Conservation (phyloP, 257 asterid genomes). For the Salvia miltiorrhiza region DNA sequence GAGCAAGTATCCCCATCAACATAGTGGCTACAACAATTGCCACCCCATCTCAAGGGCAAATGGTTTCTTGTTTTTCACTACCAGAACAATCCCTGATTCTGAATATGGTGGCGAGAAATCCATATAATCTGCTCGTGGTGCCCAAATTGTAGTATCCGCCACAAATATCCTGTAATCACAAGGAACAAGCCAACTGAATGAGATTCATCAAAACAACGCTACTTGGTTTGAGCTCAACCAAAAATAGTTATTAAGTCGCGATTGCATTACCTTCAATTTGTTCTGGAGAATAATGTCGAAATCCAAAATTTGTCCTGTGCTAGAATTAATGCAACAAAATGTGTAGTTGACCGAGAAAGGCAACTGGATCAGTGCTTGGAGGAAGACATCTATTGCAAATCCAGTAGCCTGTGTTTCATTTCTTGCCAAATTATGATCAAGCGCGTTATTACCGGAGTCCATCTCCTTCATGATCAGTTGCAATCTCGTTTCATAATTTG, state of each 20-base stretch:
- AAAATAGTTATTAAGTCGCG: no score
- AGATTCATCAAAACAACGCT: no score
- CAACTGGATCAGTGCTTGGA: not conserved
- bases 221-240: no score
- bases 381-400: not conserved
- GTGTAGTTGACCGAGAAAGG: constrained; percentile 6
- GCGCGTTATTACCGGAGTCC: no score
- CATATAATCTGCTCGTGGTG: constrained; percentile 33
- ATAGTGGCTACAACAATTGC: no score
- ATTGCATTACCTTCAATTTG: not conserved
- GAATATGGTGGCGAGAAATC: constrained; percentile 54
- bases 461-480: no score
- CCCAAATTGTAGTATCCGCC: constrained; percentile 50
- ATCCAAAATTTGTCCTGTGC: no score
- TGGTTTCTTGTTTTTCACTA: constrained; percentile 36
- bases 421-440: not conserved
- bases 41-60: constrained; percentile 51
- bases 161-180: constrained; percentile 36
- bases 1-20: no score
- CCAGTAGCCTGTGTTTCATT: not conserved
- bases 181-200: not conserved
- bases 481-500: not conserved
- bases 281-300: no score
- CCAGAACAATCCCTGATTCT: constrained; percentile 46
- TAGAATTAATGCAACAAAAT: not conserved